Base-by-base conservation (phyloP, 371 early-diverging fungal genomes). In the Phascolomyces articulosus region DNA sequence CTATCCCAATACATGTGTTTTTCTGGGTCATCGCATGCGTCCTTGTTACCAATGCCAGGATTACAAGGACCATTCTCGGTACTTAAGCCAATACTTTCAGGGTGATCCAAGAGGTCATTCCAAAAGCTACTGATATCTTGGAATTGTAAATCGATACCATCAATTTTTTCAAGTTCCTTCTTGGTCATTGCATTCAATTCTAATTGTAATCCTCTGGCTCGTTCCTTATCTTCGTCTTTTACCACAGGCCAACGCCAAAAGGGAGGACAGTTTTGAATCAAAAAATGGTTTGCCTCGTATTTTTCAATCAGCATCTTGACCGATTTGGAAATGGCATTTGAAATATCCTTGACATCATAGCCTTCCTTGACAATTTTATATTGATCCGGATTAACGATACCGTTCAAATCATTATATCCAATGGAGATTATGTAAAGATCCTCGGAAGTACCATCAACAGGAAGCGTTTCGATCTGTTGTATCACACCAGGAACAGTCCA, bases 361-460 rank as follows among this genome's bases (percentile, higher is more conserved):
- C 48, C 24, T 8, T 63, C 49, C 27, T 67, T 70, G 48, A 63
- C 53, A 28, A 60, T 20, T 2, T 47, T 64, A 60, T 73, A 73
- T 40, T 65, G 15, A 20, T 70, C 60, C 9, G 63, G 65, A 16
- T 73, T 70, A 16, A 73, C 20, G 40, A 70, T 73, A 18, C 62
- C 21, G 51, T 70, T 66, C 64, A 69, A 55, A 21, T 72, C 69
- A 13, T 73, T 73, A 24, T 70, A 73, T 3, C 70, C 73, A 62
- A 70, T 62, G 23, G 58, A 67, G 18, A 70, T 70, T 13, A 73
- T 53, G 27, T 67, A 67, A 20, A 73, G 41, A 40, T 27, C 55
- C 8, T 70, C 58, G 23, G 53, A 38, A 23, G 66, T 65, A 18
- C 70, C 67, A n/a, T 62, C 40, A 23, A 58, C 58, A 3, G 41